These are phyloP conservation scores for Scutellaria baicalensis DNA, from an alignment of 257 asterid genomes.

Conservation along the genomic window DNA sequence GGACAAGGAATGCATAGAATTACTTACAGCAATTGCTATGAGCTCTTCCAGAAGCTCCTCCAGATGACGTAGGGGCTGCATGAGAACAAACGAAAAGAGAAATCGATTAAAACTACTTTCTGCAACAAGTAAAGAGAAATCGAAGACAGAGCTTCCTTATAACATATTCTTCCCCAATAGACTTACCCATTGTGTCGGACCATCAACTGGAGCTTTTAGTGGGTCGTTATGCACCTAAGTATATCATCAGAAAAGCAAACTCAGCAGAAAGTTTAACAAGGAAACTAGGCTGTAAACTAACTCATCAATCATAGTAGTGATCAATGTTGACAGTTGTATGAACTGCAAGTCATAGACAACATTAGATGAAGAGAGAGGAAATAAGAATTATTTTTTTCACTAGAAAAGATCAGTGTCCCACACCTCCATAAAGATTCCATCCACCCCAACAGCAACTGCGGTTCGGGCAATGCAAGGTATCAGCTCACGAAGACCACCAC, in stretches of 20 bases:
- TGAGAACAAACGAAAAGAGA: neutral
- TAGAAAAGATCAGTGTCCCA: neutral
- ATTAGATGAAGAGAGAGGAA: neutral
- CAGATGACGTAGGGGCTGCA: slow-evolving; percentile 88
- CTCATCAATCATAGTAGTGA: no score
- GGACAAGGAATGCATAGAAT: neutral
- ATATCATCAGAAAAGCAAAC: slow-evolving; percentile 1
- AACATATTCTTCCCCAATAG: neutral
- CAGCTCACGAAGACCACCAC: slow-evolving; percentile 97
- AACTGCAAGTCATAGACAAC: neutral
- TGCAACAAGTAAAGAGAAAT: neutral
- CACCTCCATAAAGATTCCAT: slow-evolving; percentile 99
- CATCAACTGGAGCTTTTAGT: slow-evolving; percentile 91
- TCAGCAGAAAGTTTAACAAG: neutral
- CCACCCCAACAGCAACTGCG: slow-evolving; percentile 93
- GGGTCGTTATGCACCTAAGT: slow-evolving; percentile 88
- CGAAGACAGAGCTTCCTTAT: neutral
- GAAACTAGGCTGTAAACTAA: neutral
- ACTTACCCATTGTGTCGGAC: slow-evolving; percentile 97
- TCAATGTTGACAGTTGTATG: neutral
- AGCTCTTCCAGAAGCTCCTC: slow-evolving; percentile 89
- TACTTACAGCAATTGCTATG: slow-evolving; percentile 70
- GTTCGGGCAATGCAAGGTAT: slow-evolving; percentile 97
- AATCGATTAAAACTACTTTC: neutral
- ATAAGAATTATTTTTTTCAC: slow-evolving; percentile 14